Evolutionary conservation across 2,329 filamentous ascomycete species (phyloP), one percentile per base, ranked within the genome.

Genomic region (Alternaria alternata): DNA sequence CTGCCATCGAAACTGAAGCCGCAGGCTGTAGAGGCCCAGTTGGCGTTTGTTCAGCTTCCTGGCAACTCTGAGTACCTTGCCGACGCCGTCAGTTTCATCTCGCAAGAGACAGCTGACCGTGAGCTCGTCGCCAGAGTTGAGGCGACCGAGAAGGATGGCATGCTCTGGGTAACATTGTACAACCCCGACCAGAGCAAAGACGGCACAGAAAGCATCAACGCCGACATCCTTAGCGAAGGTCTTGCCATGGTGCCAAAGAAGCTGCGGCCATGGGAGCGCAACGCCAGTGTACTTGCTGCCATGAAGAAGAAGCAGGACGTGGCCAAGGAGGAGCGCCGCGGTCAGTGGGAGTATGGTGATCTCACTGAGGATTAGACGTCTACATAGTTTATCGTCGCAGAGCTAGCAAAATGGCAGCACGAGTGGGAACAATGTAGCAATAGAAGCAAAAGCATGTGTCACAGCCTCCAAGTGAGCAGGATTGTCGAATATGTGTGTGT

Each of bases 301-400:
- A 82, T 97, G 63, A 89, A 87, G 74, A 86, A 90, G 78, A 87
- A 90, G 52, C 90, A 96, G 83, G 84, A 86, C 36, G 85, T 90
- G 78, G 94, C 94, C 5, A 97, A 96, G 86, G 83, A 87, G 56
- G 88, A 89, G 58, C 88, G 93, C 64, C 84, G 88, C 67, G 95
- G 95, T 43, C 95, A 97, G 87, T 99, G 94, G 94, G 95, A 99
- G 86, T 99, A 98, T 80, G 95, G 95, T 69, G 95, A 98, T 78
- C 85, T 97, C 75, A 96, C 93, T 14, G 94, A 97, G 68, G 76
- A 72, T 49, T 70, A 70, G 56, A 26, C 41, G 34, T 42, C 12
- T n/a, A 39, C n/a, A 20, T 46, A 39, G 24, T 34, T 26, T 34
- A 3, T n/a, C 12, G 26, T 34, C 32, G 26, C 24, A 28, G 7